phyloP scores from a whole-genome alignment of 345 rosid genomes.

The Eucalyptus albens region DNA sequence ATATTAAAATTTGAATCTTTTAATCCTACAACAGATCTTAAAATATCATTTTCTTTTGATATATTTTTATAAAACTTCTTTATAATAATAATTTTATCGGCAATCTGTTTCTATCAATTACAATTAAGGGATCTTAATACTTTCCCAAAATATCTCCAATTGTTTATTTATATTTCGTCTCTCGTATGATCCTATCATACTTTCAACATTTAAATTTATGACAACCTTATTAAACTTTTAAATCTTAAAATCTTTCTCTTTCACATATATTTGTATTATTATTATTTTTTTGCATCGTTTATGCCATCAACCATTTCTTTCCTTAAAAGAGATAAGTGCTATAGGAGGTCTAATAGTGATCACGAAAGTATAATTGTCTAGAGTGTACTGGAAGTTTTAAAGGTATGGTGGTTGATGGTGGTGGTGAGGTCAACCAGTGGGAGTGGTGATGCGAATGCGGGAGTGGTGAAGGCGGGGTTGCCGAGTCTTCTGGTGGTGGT shows the following conservation, averaged over 20 bases:
- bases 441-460: neutral
- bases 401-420: neutral
- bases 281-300: neutral
- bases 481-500: neutral
- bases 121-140: neutral
- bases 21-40: neutral
- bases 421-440: neutral
- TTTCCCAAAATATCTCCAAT: neutral
- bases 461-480: neutral
- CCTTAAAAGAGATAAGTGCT: neutral
- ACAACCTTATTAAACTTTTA: neutral
- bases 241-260: neutral
- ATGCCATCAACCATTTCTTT: neutral
- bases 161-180: neutral
- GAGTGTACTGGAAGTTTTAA: neutral
- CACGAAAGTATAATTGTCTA: accelerated
- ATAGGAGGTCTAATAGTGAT: neutral
- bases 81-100: neutral
- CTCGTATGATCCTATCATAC: neutral
- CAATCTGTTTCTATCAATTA: accelerated
- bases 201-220: neutral
- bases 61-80: neutral
- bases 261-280: neutral
- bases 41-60: neutral
- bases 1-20: neutral